phyloP scores from a whole-genome alignment of 805 yeast genomes.

The Candida maesae region DNA sequence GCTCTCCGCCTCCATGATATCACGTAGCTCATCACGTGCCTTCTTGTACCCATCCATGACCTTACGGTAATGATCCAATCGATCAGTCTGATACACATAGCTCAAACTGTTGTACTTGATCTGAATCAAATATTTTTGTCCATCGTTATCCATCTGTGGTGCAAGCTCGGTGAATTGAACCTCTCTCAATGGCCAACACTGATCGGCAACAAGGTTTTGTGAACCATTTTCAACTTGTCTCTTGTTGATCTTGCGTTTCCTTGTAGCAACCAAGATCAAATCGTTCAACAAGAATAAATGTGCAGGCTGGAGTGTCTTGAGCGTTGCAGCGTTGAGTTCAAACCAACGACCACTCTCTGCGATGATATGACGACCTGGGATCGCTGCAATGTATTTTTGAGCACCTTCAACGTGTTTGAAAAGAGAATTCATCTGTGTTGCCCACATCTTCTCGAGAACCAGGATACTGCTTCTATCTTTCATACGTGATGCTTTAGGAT shows the following conservation, averaged over 20 bases:
- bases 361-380: constrained; percentile 77
- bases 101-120: constrained; percentile 45
- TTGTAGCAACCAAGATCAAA: constrained; percentile 67
- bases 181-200: constrained; percentile 74
- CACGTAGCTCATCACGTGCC: constrained; percentile 59
- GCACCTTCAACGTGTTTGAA: constrained; percentile 91
- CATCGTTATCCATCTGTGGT: constrained; percentile 10
- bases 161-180: constrained; percentile 33
- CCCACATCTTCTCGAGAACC: constrained; percentile 80
- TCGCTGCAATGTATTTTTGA: constrained; percentile 67
- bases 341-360: constrained; percentile 82
- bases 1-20: constrained; percentile 48
- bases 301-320: constrained; percentile 72
- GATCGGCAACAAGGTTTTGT: constrained; percentile 56
- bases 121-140: constrained; percentile 38
- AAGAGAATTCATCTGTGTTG: constrained; percentile 59
- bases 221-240: constrained; percentile 28
- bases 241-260: constrained; percentile 36
- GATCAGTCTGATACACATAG: constrained; percentile 58
- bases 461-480: constrained; percentile 68
- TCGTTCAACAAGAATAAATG: constrained; percentile 79
- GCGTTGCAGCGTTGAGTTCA: constrained; percentile 80
- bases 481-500: constrained; percentile 50
- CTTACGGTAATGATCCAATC: constrained; percentile 51
- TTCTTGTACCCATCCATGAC: constrained; percentile 53